A percentile compares a stretch with the other conserved stretches of the same genome.
Evolutionary conservation across 1,284 basidiomycete species (phyloP).

Genomic region (Inonotus obliquus): DNA sequence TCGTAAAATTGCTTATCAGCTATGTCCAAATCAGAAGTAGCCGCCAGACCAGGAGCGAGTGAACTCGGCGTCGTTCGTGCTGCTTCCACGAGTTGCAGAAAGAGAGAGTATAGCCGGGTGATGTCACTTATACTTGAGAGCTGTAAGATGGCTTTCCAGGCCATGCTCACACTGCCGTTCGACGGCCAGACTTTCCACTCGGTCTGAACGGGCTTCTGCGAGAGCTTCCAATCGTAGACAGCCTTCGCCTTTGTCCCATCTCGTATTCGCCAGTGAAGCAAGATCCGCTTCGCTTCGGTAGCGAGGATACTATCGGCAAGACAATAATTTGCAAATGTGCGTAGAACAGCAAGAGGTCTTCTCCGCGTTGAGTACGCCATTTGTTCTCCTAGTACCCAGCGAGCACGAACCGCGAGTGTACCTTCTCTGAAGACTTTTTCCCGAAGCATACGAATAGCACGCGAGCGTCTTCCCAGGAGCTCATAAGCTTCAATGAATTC

Average conservation of each 20-base stretch:
- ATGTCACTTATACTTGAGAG: constrained; percentile 5
- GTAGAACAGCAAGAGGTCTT: constrained; percentile 10
- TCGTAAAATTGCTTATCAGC: constrained; percentile 1
- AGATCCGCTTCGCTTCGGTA: background rate
- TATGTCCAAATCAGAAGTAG: background rate
- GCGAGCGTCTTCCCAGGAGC: background rate
- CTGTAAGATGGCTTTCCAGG: constrained; percentile 17
- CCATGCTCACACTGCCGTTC: background rate
- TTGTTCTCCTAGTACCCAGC: constrained; percentile 16
- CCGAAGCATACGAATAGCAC: constrained; percentile 12
- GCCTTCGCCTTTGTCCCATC: background rate
- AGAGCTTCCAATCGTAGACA: background rate
- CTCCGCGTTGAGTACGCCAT: background rate
- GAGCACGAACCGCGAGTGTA: background rate
- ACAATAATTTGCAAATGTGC: constrained; percentile 11
- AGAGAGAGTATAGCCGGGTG: constrained; percentile 8
- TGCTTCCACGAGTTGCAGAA: constrained; percentile 2
- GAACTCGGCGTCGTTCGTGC: background rate
- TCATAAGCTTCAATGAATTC: constrained; percentile 16
- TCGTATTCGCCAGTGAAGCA: background rate
- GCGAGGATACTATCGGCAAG: constrained; percentile 8
- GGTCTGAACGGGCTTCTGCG: constrained; percentile 1
- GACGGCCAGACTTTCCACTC: constrained; percentile 16
- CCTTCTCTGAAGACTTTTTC: constrained; percentile 1
- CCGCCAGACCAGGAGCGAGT: background rate